These are phyloP conservation scores for Fraxinus paxiana DNA, from an alignment of 305 asterid species.

Conservation along the genomic window DNA sequence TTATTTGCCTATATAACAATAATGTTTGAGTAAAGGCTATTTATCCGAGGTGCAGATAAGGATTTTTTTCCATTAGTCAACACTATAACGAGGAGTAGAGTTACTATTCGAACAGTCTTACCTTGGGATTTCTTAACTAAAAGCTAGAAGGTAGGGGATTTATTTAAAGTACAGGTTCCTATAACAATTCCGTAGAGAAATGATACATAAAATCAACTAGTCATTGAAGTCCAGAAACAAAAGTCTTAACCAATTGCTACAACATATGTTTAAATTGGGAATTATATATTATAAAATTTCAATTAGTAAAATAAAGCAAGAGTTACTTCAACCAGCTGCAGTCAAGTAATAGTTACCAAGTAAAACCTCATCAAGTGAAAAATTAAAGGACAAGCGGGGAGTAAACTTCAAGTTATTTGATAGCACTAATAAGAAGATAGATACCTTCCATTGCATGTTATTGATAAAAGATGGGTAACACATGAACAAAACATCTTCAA, in stretches of 20 bases:
- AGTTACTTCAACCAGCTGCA: conserved; percentile 14
- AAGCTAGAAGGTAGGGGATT: neutral
- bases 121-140: neutral
- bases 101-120: neutral
- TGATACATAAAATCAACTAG: neutral
- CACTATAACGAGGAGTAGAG: neutral
- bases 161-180: neutral
- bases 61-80: neutral
- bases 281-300: neutral
- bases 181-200: neutral
- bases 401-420: conserved; percentile 2
- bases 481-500: conserved; percentile 57
- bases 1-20: neutral
- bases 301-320: neutral
- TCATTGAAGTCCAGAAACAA: neutral
- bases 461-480: conserved; percentile 44
- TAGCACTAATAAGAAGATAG: conserved; percentile 10
- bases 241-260: neutral
- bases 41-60: neutral
- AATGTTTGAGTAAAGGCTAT: neutral
- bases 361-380: neutral
- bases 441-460: conserved; percentile 62
- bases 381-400: neutral
- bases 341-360: neutral
- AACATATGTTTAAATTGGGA: neutral